Evolutionary conservation across 2,329 filamentous ascomycete species (phyloP), one percentile per base, ranked within the genome.

Genomic region (Hypoxylon sp.): DNA sequence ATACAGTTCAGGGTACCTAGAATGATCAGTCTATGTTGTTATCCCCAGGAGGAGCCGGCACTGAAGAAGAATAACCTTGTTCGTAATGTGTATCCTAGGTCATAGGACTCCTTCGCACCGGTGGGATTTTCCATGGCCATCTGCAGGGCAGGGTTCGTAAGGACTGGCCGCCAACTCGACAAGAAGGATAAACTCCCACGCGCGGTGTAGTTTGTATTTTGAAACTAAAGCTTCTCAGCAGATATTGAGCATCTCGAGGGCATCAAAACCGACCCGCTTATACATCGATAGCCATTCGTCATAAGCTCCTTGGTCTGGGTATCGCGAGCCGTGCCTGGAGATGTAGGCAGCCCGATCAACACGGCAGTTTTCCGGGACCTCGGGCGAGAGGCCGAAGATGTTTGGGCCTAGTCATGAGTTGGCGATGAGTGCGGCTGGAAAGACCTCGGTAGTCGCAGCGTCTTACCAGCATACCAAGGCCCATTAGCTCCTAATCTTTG

Each of bases 311-410:
- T 73, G 73, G 60, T 88, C 86, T 0, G 85, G 86, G 66, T 83
- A 89, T 37, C 86, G 78, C 37, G 83, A 86, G 15, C 86, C 87
- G 73, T 88, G 86, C 15, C 85, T 81, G 1, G 79, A 78, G 27
- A 85, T 74, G 59, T 86, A 88, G 4, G 83, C 82, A 2, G 82
- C 85, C 65, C 86, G 81, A 56, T 88, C 83, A 3, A 89, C 80
- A 8, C 73, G 74, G 68, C 86, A 89, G 38, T 79, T 77, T 1
- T 80, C 75, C 0, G 86, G 86, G 1, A 84, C 75, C 3, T 81
- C 76, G 24, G 79, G 73, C 0, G 81, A 81, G 51, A 88, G 83
- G 10, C 74, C 77, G 57, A 82, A 79, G 42, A 86, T 78, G 64
- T 87, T 81, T 9, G 83, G 82, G 0, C 83, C 83, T 81, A 43